A percentile compares a stretch with the other conserved stretches of the same genome.
Evolutionary conservation across 2,329 filamentous ascomycete genomes (phyloP).

Genomic region (Aureobasidium sp.): DNA sequence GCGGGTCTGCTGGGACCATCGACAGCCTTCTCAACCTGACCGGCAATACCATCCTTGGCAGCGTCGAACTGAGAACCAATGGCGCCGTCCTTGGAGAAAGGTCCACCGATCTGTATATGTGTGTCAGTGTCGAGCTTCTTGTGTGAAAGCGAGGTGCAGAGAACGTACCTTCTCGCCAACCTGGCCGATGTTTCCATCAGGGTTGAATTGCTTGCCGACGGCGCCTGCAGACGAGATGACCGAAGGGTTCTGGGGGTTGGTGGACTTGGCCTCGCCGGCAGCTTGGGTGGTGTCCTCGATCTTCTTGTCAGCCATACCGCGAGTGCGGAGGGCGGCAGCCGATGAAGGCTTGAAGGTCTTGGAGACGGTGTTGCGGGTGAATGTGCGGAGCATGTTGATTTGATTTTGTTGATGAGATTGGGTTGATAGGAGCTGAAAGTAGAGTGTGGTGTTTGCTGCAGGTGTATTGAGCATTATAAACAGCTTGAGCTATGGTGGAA

Average conservation of each 20-base stretch:
- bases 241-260: slow-evolving; percentile 25
- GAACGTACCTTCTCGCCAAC: slow-evolving; percentile 35
- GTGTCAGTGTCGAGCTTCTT: neutral
- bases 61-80: slow-evolving; percentile 52
- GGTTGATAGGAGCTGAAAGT: neutral
- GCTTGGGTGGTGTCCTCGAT: slow-evolving; percentile 14
- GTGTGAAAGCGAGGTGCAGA: too few relatives aligned
- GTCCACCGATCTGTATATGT: slow-evolving; percentile 40
- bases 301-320: slow-evolving; percentile 15
- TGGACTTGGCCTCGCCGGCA: slow-evolving; percentile 16
- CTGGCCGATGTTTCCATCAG: slow-evolving; percentile 45
- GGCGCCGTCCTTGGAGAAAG: slow-evolving; percentile 44
- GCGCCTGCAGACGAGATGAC: slow-evolving; percentile 44
- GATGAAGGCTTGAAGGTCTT: slow-evolving; percentile 16
- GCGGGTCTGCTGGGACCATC: slow-evolving; percentile 35
- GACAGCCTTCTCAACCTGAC: slow-evolving; percentile 44
- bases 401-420: neutral
- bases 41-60: slow-evolving; percentile 46
- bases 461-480: neutral
- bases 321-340: neutral
- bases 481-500: neutral
- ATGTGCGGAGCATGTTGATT: slow-evolving; percentile 16
- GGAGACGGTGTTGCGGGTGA: slow-evolving; percentile 16
- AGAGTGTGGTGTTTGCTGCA: neutral
- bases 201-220: slow-evolving; percentile 52